Base-by-base conservation (phyloP, 129 eudicot species). In the Flaveria ramosissima region DNA sequence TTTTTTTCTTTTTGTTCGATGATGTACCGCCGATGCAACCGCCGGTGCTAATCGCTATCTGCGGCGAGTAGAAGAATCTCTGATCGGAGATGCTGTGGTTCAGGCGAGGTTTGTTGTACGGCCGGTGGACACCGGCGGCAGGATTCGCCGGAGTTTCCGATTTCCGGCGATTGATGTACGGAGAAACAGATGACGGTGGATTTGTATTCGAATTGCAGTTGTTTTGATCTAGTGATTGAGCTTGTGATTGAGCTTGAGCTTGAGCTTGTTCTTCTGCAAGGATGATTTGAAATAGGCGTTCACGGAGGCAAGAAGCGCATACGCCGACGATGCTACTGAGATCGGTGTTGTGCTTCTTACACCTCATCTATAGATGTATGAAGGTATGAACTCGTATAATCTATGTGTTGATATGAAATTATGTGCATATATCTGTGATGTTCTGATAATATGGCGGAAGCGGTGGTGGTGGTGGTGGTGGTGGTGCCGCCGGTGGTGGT, bases 291-390 rank as follows among this genome's bases (percentile, higher is more conserved):
- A 68, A 26, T 14, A 91, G 85, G 10, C 94, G 91, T 59, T 91
- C 86, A 1, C 85, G 85, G 78, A 88, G 91, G 59, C 97, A 91
- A 50, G 93, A 82, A 53, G 91, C 93, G 77, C 97, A 91, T 61
- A 91, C 97, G 69, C 97, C 97, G 79, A 50, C 82, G 80, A 30
- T 36, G 77, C 90, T 80, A 24, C 87, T 91, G 45, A 72, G 82
- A 82, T 91, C 97, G 79, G 82, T 66, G 27, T n/a, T 50, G 82
- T 91, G 97, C 62, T 88, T 88, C 73, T 76, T 83, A 65, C 97
- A 91, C 89, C 83, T 91, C 93, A 88, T 91, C 70, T 78, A 73
- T 60, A 26, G 17, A 39, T 70, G 60, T 78, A 61, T 59, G 46
- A 15, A 39, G 60, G 60, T 78, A 61, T 59, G 46, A 15, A 21